Percentiles rank a stretch among this genome's conserved stretches.
Conservation (phyloP, 2,329 filamentous ascomycete species). For the Colletotrichum echinochloae region DNA sequence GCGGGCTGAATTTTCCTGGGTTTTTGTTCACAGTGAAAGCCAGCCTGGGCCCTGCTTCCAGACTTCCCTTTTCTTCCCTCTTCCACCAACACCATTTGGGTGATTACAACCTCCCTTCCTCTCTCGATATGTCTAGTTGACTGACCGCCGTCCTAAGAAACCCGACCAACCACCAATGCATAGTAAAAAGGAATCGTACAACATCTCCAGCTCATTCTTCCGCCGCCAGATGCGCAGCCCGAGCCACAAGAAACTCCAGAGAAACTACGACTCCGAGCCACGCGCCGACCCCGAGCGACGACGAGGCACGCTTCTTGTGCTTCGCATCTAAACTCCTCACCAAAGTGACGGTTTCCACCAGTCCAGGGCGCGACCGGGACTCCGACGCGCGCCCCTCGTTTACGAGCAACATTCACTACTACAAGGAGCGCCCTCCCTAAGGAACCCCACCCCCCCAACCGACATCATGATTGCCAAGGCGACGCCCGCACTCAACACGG, state of each 20-base stretch:
- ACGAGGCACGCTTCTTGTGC: constrained; percentile 59
- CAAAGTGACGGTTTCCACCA: constrained; percentile 33
- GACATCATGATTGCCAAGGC: constrained; percentile 60
- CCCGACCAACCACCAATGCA: constrained; percentile 62
- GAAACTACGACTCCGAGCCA: constrained; percentile 62
- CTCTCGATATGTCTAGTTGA: constrained; percentile 20
- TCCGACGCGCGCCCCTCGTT: constrained; percentile 38
- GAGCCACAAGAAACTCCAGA: constrained; percentile 61
- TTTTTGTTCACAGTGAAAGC: constrained; percentile 16
- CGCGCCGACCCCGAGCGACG: constrained; percentile 71
- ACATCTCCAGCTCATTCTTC: constrained; percentile 61
- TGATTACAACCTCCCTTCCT: constrained; percentile 39
- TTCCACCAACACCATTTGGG: constrained; percentile 44
- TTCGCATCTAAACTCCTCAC: constrained; percentile 34
- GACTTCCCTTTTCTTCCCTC: constrained; percentile 32
- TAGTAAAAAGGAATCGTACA: constrained; percentile 61
- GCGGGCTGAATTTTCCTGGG: constrained; percentile 40
- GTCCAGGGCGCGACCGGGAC: constrained; percentile 35
- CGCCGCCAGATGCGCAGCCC: constrained; percentile 69
- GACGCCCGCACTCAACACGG: constrained; percentile 63
- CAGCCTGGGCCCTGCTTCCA: constrained; percentile 30
- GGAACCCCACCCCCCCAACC: constrained; percentile 4
- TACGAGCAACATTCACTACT: constrained; percentile 48
- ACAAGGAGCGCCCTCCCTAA: constrained; percentile 33
- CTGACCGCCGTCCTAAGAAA: constrained; percentile 34